Percentiles rank a stretch among this genome's conserved stretches.
These are phyloP conservation scores for Bipolaris zeicola DNA, from an alignment of 2,329 filamentous ascomycete species.

Conservation along the genomic window DNA sequence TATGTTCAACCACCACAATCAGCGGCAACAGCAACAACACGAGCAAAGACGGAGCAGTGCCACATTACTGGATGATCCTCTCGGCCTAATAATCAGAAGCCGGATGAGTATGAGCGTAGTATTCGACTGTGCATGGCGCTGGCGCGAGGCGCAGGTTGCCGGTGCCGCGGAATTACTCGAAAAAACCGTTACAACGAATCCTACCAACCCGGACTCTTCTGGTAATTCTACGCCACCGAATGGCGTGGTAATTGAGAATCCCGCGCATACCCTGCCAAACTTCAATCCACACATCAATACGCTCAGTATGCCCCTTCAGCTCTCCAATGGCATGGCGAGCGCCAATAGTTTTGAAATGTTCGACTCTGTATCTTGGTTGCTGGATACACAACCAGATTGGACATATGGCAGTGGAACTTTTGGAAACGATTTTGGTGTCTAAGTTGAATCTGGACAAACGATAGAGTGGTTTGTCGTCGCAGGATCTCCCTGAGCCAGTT, in stretches of 20 bases:
- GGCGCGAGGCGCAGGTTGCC: slow-evolving; percentile 69
- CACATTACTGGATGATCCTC: slow-evolving; percentile 65
- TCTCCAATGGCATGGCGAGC: slow-evolving; percentile 59
- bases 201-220: slow-evolving; percentile 79
- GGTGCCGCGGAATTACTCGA: slow-evolving; percentile 55
- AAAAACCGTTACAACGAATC: slow-evolving; percentile 79
- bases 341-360: slow-evolving; percentile 70
- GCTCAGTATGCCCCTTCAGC: slow-evolving; percentile 60
- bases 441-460: background rate
- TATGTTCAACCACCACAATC: slow-evolving; percentile 40
- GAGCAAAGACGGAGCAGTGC: slow-evolving; percentile 35
- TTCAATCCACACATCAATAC: slow-evolving; percentile 48
- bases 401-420: slow-evolving; percentile 37
- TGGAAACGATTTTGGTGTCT: slow-evolving; percentile 39
- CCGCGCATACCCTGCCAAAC: slow-evolving; percentile 41
- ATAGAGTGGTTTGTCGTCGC: background rate
- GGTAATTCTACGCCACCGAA: slow-evolving; percentile 66
- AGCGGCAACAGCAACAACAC: slow-evolving; percentile 29
- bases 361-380: slow-evolving; percentile 90
- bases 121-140: slow-evolving; percentile 84
- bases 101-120: slow-evolving; percentile 85
- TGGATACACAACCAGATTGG: slow-evolving; percentile 69
- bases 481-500: background rate
- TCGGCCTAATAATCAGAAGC: slow-evolving; percentile 82
- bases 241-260: slow-evolving; percentile 39